phyloP scores from a whole-genome alignment of 2,329 filamentous ascomycete genomes.

The Aspergillus spinulosporus region DNA sequence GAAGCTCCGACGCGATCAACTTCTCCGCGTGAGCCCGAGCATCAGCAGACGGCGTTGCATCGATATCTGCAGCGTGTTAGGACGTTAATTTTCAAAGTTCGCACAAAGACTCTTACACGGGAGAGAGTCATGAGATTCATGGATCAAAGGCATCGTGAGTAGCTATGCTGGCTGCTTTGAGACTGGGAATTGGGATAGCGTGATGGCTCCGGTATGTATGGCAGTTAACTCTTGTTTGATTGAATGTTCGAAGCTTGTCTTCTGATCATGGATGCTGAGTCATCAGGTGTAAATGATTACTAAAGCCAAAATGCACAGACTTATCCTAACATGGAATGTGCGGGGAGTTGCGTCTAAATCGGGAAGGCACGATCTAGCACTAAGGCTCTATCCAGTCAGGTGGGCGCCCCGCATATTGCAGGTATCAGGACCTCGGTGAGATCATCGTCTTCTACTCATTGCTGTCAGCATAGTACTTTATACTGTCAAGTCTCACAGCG shows the following conservation, averaged over 20 bases:
- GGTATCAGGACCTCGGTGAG: background rate
- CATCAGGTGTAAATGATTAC: too few species aligned
- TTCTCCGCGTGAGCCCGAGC: constrained; percentile 67
- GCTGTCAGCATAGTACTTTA: background rate
- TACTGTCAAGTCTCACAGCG: background rate
- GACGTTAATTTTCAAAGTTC: constrained; percentile 12
- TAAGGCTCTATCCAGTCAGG: background rate
- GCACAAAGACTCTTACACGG: constrained; percentile 61
- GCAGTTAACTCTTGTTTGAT: background rate
- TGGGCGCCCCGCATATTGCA: background rate
- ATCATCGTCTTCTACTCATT: background rate
- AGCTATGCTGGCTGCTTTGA: background rate
- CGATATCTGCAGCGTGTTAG: constrained; percentile 65
- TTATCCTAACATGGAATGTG: background rate
- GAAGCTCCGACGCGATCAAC: constrained; percentile 68
- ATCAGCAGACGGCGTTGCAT: constrained; percentile 63
- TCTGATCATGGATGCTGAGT: background rate
- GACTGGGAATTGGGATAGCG: background rate
- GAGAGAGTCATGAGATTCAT: constrained; percentile 73
- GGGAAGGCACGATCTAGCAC: background rate
- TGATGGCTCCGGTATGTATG: background rate
- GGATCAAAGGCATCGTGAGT: constrained; percentile 64
- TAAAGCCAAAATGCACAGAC: background rate
- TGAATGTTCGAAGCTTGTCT: background rate
- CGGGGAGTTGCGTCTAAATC: background rate